Evolutionary conservation across 345 rosid genomes (phyloP), one percentile per base, ranked within the genome.

Genomic region (Conringia planisiliqua): DNA sequence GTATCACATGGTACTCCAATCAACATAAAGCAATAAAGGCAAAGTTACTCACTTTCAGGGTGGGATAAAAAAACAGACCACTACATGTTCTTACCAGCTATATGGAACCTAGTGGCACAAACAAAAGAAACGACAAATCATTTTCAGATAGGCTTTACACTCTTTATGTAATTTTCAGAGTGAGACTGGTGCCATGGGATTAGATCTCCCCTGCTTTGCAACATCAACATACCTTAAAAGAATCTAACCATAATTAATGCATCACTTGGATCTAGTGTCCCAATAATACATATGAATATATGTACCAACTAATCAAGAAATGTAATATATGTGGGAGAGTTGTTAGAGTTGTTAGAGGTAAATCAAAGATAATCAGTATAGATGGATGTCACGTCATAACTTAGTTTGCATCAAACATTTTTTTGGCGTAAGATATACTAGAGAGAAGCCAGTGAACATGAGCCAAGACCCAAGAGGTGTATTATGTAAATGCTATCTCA

Each of bases 21-120:
- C 52, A 57, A 27, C 74, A 71, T 20, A 71, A 64, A 64, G 65
- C 66, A 77, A 64, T 46, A 32, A 48, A 51, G 57, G 60, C 33
- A 71, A 78, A 66, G 63, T 32, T 56, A 18, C 65, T 58, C 68
- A 65, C 81, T 71, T 77, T 71, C 68, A 58, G 39, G 38, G 57
- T 38, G 22, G 48, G 57, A 64, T 70, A 39, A 64, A 57, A 61
- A 68, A 48, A 36, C 38, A 77, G 4, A 57, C 68, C 72, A 71
- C 77, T 55, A 71, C 24, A 24, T 65, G 72, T 65, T 77, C 76
- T 18, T 58, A 71, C 76, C 72, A 77, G 68, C 62, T 77, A 64
- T 55, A 22, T 46, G 77, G 80, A 71, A 71, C 56, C 72, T 71
- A 78, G 50, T 78, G 81, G 77, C 77, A 59, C 73, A 32, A 32